Conservation (phyloP, 1,284 basidiomycete genomes). For the Cystobasidium slooffiae region DNA sequence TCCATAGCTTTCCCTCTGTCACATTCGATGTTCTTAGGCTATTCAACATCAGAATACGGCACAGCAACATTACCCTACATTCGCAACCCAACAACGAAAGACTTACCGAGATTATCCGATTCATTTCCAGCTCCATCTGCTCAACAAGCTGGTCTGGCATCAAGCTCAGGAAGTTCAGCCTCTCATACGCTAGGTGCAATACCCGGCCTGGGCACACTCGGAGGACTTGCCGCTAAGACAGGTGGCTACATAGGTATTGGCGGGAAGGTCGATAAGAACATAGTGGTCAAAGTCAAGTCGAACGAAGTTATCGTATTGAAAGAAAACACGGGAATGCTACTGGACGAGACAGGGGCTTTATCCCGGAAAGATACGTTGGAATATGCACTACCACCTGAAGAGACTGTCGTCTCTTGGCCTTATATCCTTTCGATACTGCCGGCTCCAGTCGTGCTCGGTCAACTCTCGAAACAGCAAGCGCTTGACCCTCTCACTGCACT, state of each 20-base stretch:
- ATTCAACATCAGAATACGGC: constrained; percentile 73
- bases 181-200: constrained; percentile 29
- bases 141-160: neutral
- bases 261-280: constrained; percentile 62
- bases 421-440: constrained; percentile 82
- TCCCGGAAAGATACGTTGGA: constrained; percentile 66
- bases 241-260: constrained; percentile 88
- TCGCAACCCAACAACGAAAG: neutral
- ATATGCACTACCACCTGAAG: constrained; percentile 81
- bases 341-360: constrained; percentile 71
- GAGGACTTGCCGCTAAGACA: constrained; percentile 59
- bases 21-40: constrained; percentile 72
- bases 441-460: constrained; percentile 52
- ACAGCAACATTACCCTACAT: constrained; percentile 66
- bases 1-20: constrained; percentile 59
- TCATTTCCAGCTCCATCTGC: constrained; percentile 44
- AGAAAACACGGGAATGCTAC: constrained; percentile 72
- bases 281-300: constrained; percentile 67
- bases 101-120: constrained; percentile 44
- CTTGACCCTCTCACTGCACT: constrained; percentile 54
- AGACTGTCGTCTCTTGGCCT: constrained; percentile 72
- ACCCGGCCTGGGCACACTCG: constrained; percentile 39
- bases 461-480: constrained; percentile 36
- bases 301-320: constrained; percentile 74
- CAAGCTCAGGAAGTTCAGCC: constrained; percentile 14